These are phyloP conservation scores for Tolypocladium capitatum DNA, from an alignment of 2,329 filamentous ascomycete species.

Conservation along the genomic window DNA sequence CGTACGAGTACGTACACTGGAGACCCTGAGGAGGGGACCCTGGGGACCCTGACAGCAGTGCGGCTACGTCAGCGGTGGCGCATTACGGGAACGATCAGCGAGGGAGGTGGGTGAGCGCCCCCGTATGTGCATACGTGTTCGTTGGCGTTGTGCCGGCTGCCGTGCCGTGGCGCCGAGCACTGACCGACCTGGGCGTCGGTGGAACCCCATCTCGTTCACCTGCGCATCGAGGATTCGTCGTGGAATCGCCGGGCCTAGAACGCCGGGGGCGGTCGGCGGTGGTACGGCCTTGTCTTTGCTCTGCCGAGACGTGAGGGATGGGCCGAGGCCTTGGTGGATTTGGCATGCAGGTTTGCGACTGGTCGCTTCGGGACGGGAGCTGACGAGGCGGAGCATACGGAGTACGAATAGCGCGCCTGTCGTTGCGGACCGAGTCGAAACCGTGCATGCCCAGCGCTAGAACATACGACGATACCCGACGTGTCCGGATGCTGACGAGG, in stretches of 20 bases:
- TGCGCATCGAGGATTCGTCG: background rate
- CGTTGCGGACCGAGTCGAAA: too few species aligned
- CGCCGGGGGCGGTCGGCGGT: too few species aligned
- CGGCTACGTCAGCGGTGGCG: too few species aligned
- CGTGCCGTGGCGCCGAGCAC: too few species aligned
- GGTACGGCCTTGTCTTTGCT: background rate
- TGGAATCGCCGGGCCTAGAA: conserved; percentile 1
- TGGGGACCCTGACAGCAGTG: too few species aligned
- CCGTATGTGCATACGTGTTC: background rate
- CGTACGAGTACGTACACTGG: too few species aligned
- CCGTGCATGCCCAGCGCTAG: too few species aligned
- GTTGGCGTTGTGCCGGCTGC: background rate
- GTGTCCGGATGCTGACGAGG: background rate
- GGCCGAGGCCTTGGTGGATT: background rate
- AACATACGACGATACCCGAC: too few species aligned
- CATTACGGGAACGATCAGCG: background rate
- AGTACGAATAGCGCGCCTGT: too few species aligned
- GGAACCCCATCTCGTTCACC: background rate
- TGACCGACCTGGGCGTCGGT: too few species aligned
- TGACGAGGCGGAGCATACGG: background rate
- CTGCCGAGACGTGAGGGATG: background rate
- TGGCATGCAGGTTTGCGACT: background rate
- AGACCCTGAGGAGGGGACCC: background rate
- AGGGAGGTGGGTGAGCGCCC: background rate
- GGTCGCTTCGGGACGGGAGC: background rate